phyloP scores from a whole-genome alignment of 805 yeast species.

The Metschnikowia continentalis region DNA sequence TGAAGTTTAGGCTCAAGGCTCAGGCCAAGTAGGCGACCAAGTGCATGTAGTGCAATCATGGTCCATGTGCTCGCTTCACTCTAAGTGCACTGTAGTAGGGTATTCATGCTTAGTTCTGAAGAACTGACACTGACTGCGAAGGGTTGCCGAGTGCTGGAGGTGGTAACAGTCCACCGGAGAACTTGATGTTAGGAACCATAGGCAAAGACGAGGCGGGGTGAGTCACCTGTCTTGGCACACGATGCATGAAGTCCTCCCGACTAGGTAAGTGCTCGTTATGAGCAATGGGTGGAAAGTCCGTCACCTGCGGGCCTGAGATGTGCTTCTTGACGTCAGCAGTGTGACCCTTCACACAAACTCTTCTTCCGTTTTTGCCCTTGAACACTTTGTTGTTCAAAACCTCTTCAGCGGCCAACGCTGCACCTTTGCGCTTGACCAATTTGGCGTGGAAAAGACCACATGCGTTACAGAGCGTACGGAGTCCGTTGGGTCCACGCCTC shows the following conservation, averaged over 20 bases:
- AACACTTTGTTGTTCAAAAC: constrained; percentile 41
- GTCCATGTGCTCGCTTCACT: not conserved
- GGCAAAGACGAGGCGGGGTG: not conserved
- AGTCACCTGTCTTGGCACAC: not conserved
- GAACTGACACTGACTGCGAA: constrained; percentile 2
- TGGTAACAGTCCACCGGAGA: not conserved
- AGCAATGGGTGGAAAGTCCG: constrained; percentile 11
- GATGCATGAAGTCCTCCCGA: not conserved
- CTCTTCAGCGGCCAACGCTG: constrained; percentile 31
- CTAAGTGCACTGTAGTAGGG: not conserved
- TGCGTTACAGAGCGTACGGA: constrained; percentile 42
- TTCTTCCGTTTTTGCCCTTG: constrained; percentile 42
- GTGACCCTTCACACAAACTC: constrained; percentile 33
- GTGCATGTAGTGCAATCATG: not conserved
- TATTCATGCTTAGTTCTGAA: not conserved
- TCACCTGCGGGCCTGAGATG: constrained; percentile 4
- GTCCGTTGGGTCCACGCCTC: constrained; percentile 44
- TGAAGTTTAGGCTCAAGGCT: not conserved
- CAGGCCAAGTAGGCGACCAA: not conserved
- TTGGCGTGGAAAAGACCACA: constrained; percentile 43
- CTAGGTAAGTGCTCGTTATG: not conserved
- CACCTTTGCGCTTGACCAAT: constrained; percentile 29
- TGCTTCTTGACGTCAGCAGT: constrained; percentile 3
- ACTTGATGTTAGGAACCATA: not conserved
- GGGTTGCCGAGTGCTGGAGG: constrained; percentile 2